Conservation (phyloP, 75 land plant genomes). For the Selaginella tamariscina region DNA sequence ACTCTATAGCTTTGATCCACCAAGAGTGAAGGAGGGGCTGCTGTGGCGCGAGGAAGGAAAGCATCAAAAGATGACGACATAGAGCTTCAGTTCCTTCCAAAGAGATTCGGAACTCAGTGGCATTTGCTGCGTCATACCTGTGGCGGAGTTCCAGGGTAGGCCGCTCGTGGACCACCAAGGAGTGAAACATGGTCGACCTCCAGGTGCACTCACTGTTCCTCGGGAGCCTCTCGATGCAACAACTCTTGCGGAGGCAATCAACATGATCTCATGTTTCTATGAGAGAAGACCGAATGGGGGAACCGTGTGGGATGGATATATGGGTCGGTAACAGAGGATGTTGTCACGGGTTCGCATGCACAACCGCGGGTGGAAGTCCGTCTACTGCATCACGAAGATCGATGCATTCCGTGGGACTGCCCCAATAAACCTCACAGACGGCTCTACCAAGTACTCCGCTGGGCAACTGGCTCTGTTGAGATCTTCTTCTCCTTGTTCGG, state of each 20-base stretch:
- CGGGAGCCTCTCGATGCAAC: slow-evolving; percentile 33
- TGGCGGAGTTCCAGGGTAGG: slow-evolving; percentile 43
- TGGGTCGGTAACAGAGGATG: slow-evolving; percentile 69
- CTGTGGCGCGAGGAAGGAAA: slow-evolving; percentile 46
- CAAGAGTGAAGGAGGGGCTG: slow-evolving; percentile 42
- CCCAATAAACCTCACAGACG: slow-evolving; percentile 67
- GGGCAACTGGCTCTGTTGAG: slow-evolving; percentile 65
- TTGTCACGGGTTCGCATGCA: slow-evolving; percentile 75
- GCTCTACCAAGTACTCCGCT: slow-evolving; percentile 56
- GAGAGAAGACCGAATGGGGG: slow-evolving; percentile 58
- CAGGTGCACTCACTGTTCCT: slow-evolving; percentile 31
- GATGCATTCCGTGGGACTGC: slow-evolving; percentile 74
- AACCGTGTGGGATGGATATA: slow-evolving; percentile 54
- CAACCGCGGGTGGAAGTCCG: slow-evolving; percentile 50
- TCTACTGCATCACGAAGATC: slow-evolving; percentile 52
- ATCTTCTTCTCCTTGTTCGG: slow-evolving; percentile 58
- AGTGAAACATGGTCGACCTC: slow-evolving; percentile 35
- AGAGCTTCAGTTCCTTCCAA: too few species aligned
- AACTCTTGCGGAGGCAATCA: slow-evolving; percentile 48
- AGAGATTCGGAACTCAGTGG: slow-evolving; percentile 37
- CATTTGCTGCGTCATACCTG: slow-evolving; percentile 32
- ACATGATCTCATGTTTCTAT: slow-evolving; percentile 43
- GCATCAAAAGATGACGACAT: too few species aligned
- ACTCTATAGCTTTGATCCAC: slow-evolving; percentile 60
- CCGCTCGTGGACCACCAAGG: slow-evolving; percentile 39